Percentiles rank a stretch among this genome's conserved stretches.
These are phyloP conservation scores for Simplicillium aogashimaense DNA, from an alignment of 2,329 filamentous ascomycete species.

Conservation along the genomic window DNA sequence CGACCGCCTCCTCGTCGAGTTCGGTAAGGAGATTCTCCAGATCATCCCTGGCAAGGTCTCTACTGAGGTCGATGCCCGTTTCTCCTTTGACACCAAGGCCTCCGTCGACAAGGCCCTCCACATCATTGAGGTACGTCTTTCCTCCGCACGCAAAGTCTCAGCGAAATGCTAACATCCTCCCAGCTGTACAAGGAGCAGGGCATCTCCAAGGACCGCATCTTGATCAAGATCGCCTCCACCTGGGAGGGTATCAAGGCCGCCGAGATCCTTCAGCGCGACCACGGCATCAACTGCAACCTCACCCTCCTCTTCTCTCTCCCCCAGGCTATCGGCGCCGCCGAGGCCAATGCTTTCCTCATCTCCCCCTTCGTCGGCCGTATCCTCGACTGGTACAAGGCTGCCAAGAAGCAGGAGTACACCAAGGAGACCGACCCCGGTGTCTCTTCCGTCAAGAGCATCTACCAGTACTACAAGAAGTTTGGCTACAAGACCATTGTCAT, in stretches of 20 bases:
- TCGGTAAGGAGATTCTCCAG: constrained; percentile 93
- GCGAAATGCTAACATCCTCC: constrained; percentile 6
- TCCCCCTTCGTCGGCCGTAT: constrained; percentile 99
- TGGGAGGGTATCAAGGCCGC: constrained; percentile 99
- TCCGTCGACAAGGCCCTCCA: constrained; percentile 93
- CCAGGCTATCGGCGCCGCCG: constrained; percentile 92
- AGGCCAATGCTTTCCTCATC: constrained; percentile 94
- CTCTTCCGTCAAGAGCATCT: constrained; percentile 85
- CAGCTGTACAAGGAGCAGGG: constrained; percentile 92
- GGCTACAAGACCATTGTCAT: constrained; percentile 99
- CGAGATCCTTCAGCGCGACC: constrained; percentile 89
- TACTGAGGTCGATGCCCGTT: constrained; percentile 91
- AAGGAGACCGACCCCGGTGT: constrained; percentile 93
- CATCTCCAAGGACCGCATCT: constrained; percentile 83
- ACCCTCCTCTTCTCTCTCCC: constrained; percentile 96
- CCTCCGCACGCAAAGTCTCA: neutral
- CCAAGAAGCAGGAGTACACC: constrained; percentile 86
- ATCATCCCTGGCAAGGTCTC: constrained; percentile 98
- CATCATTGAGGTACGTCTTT: constrained; percentile 73
- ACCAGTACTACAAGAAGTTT: constrained; percentile 99
- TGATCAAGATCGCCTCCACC: constrained; percentile 99
- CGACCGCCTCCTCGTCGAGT: constrained; percentile 92
- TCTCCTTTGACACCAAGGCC: constrained; percentile 90
- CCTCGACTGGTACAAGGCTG: constrained; percentile 98
- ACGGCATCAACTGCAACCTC: constrained; percentile 96